Base-by-base conservation (phyloP, 1,284 basidiomycete species). In the Pterulicium gracile region DNA sequence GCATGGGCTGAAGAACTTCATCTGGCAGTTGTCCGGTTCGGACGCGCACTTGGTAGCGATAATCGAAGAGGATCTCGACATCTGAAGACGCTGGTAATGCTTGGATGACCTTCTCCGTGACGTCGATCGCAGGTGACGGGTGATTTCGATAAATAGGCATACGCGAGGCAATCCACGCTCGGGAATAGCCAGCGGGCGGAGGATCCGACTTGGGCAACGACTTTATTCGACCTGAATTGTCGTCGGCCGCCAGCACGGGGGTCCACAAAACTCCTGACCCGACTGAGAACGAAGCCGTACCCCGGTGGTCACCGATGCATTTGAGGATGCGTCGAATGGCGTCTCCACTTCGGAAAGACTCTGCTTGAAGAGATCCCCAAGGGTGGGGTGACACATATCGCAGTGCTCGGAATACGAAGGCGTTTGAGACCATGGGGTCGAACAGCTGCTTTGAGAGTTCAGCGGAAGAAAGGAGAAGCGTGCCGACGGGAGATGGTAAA, bases 361-460 rank as follows among this genome's bases (percentile, higher is more conserved):
- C 78, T 3, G 84, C 73, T 14, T 64, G 67, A 17, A 70, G 52
- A 40, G 77, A 76, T 3, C 86, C 86, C 87, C 87, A 89, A 2
- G 83, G 80, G 24, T 73, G 66, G 41, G 77, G 77, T 1, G 85
- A 88, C 36, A 78, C 63, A 55, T 77, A 82, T 12, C 84, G 81
- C 23, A 85, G 62, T 42, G 80, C 70, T 19, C 81, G 79, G 19
- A 77, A 67, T 45, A 84, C 58, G 19, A 86, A 57, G 1, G 72
- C 70, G 39, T 58, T 54, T 35, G 63, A 69, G 15, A 76, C 56
- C 4, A 24, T 7, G 7, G 42, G 20, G 1, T 63, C 54, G 53
- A 34, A 72, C 62, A 1, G n/a, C n/a, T n/a, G n/a, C n/a, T 53
- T 42, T 14, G 54, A 50, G 1, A 80, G 58, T 3, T 53, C 51